A percentile compares a stretch with the other conserved stretches of the same genome.
Evolutionary conservation across 1,284 basidiomycete genomes (phyloP).

Genomic region (Rhodotorula sp.): DNA sequence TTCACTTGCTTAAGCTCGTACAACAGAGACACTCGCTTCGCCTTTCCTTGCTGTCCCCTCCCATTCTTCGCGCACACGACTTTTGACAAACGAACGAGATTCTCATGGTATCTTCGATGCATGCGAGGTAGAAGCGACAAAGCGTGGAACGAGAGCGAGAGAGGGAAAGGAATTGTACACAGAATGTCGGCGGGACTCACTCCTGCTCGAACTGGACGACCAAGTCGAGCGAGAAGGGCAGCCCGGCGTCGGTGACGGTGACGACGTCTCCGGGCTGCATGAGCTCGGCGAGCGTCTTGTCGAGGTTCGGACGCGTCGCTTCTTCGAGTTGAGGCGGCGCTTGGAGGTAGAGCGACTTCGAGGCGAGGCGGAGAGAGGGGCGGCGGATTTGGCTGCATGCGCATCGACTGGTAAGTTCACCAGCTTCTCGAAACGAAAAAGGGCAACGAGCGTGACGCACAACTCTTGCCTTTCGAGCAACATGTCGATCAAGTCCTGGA

Average conservation of each 20-base stretch:
- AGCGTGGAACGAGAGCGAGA: no score
- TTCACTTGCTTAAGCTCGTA: neutral
- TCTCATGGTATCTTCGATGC: no score
- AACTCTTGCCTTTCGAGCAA: constrained; percentile 80
- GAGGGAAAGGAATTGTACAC: no score
- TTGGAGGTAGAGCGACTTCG: constrained; percentile 81
- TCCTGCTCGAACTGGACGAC: constrained; percentile 45
- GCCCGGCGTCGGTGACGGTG: constrained; percentile 77
- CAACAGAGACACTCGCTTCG: neutral
- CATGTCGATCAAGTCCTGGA: constrained; percentile 81
- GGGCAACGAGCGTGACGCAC: constrained; percentile 55
- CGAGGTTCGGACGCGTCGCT: constrained; percentile 82
- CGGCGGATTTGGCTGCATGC: constrained; percentile 66
- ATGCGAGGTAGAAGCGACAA: no score
- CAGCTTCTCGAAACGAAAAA: no score
- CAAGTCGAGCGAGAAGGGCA: constrained; percentile 82
- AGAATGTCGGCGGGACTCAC: no score
- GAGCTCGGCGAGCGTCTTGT: constrained; percentile 78
- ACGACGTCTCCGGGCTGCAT: constrained; percentile 52
- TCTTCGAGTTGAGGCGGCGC: constrained; percentile 85
- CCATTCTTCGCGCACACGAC: neutral
- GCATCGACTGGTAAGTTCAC: neutral
- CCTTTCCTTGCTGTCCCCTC: neutral
- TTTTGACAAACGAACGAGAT: no score
- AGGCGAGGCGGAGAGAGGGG: constrained; percentile 57